Conservation (phyloP, 495 filamentous ascomycete genomes). For the Melanomma pulvis-pyrius region DNA sequence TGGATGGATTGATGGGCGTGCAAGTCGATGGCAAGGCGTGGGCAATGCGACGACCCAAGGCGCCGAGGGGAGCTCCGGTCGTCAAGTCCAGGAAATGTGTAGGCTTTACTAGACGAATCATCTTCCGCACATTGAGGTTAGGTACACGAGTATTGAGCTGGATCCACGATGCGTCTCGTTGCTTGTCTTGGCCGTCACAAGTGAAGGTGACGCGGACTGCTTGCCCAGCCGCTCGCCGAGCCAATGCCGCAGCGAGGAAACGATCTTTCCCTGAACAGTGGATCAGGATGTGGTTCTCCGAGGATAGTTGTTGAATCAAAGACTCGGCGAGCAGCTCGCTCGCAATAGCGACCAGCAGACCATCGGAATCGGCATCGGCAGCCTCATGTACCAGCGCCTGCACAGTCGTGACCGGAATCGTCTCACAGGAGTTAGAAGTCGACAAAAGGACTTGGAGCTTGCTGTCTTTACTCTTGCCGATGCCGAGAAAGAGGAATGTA, state of each 20-base stretch:
- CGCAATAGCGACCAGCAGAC: background rate
- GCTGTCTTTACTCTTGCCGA: background rate
- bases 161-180: background rate
- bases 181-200: background rate
- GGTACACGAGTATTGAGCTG: background rate
- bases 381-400: background rate
- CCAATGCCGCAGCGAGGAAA: background rate
- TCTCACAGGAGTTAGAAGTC: background rate
- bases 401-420: background rate
- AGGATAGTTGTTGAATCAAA: background rate
- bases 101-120: background rate
- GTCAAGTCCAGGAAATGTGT: constrained; percentile 8
- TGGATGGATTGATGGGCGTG: background rate
- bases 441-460: background rate
- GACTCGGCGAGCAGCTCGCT: constrained; percentile 5
- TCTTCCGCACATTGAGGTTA: background rate
- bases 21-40: background rate
- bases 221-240: background rate
- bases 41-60: background rate
- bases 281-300: background rate
- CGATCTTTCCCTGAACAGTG: constrained; percentile 1
- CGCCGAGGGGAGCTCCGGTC: background rate
- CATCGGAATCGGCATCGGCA: background rate
- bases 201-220: background rate
- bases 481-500: constrained; percentile 5